Evolutionary conservation across 495 filamentous ascomycete species (phyloP), one percentile per base, ranked within the genome.

Genomic region (Penicillium parvum): DNA sequence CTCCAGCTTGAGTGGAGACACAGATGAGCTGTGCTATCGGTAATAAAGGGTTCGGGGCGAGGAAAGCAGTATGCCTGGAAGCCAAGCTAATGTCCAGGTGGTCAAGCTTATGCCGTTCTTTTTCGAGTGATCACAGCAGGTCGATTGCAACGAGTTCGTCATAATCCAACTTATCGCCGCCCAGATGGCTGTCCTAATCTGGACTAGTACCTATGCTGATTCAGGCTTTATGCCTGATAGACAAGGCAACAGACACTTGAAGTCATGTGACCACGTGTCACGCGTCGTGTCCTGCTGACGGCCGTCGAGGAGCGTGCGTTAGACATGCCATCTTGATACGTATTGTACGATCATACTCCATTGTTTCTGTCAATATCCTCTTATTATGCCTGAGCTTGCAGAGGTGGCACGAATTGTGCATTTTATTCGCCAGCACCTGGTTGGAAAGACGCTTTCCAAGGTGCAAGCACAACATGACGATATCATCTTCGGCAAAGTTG

Each of bases 321-420:
- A n/a, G n/a, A n/a, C n/a, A n/a, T n/a, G n/a, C n/a, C n/a, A n/a
- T n/a, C n/a, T n/a, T n/a, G n/a, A n/a, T n/a, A n/a, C n/a, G n/a
- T n/a, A n/a, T 15, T 30, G 5, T 12, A 30, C n/a, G 28, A 15
- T 30, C 7, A 8, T 32, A 18, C 26, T n/a, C n/a, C n/a, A n/a
- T n/a, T n/a, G n/a, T 12, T 34, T 32, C 11, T 14, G 16, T 41
- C 32, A n/a, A n/a, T n/a, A 5, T 4, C 21, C 15, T 12, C 2
- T 36, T 18, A 21, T 23, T 39, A 92, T 92, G 87, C 87, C 87
- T 47, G 87, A 92, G 40, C 82, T 90, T 37, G 84, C 83, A 16
- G 87, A 92, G 73, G 82, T 98, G 42, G 85, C 88, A 11, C 88
- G 92, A 12, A 76, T 91, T 40, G 86, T 92, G 22, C 82, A 92